phyloP scores from a whole-genome alignment of 2,329 filamentous ascomycete genomes.

The Claviceps monticola region DNA sequence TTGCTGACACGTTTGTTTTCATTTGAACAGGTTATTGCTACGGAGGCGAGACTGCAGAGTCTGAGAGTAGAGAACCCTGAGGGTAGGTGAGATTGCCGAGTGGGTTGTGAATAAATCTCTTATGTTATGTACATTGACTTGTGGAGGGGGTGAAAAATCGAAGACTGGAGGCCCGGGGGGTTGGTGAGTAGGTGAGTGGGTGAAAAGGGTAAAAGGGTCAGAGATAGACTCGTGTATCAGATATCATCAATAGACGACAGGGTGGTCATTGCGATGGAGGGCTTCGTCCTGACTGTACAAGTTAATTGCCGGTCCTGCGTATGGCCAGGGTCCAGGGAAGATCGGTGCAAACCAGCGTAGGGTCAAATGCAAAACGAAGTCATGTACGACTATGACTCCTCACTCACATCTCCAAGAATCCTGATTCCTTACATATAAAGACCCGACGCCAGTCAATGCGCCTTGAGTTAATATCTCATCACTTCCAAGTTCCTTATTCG shows the following conservation, averaged over 20 bases:
- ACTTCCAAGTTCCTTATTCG: too few relatives aligned
- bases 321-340: too few relatives aligned
- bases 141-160: slow-evolving; percentile 12
- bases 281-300: too few relatives aligned
- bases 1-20: slow-evolving; percentile 7
- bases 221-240: neutral
- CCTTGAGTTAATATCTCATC: too few relatives aligned
- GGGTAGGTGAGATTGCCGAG: neutral
- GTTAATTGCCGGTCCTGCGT: too few relatives aligned
- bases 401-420: too few relatives aligned
- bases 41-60: slow-evolving; percentile 80
- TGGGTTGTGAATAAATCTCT: slow-evolving; percentile 26
- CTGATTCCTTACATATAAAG: too few relatives aligned
- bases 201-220: neutral
- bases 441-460: too few relatives aligned
- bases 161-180: neutral
- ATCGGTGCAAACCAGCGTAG: too few relatives aligned
- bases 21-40: slow-evolving; percentile 62
- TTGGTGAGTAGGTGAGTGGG: neutral
- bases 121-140: slow-evolving; percentile 23
- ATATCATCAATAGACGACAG: neutral
- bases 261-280: neutral
- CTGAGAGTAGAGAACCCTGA: slow-evolving; percentile 50
- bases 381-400: too few relatives aligned
- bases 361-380: too few relatives aligned